Conservation (phyloP, 148 eudicot species). For the Cornus florida region DNA sequence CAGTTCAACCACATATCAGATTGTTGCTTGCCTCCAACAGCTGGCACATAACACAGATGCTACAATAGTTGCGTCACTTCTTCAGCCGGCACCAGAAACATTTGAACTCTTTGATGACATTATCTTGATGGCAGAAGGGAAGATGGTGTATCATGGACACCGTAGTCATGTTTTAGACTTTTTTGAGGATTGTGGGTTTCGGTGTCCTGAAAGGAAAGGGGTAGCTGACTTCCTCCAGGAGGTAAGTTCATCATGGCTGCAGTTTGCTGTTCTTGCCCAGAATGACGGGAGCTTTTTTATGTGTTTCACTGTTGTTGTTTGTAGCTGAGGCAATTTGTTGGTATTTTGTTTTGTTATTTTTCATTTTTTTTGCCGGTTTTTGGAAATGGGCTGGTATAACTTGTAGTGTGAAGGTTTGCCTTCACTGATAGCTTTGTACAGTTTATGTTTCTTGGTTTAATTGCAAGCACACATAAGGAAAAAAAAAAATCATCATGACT, state of each 20-base stretch:
- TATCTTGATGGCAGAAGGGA: conserved; percentile 82
- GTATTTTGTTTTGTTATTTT: no score
- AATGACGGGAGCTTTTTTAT: no score
- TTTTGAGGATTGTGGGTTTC: conserved; percentile 67
- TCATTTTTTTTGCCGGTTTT: no score
- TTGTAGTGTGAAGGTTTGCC: no score
- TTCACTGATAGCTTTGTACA: no score
- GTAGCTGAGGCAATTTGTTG: no score
- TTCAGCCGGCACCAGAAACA: conserved; percentile 90
- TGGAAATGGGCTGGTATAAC: no score
- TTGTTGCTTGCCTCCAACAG: conserved; percentile 66
- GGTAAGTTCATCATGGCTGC: conserved; percentile 31
- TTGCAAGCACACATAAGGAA: no score
- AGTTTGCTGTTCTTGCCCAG: no score
- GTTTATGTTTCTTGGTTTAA: no score
- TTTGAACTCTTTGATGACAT: conserved; percentile 84
- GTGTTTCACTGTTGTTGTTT: no score
- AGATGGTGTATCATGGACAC: conserved; percentile 79
- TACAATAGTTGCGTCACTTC: conserved; percentile 69
- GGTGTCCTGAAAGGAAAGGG: conserved; percentile 81
- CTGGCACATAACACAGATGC: conserved; percentile 67
- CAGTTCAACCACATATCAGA: conserved; percentile 86
- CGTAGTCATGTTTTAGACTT: conserved; percentile 44
- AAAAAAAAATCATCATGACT: not conserved
- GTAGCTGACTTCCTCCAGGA: conserved; percentile 90